These are phyloP conservation scores for Acephala macrosclerotiorum DNA, from an alignment of 2,329 filamentous ascomycete species.

Conservation along the genomic window DNA sequence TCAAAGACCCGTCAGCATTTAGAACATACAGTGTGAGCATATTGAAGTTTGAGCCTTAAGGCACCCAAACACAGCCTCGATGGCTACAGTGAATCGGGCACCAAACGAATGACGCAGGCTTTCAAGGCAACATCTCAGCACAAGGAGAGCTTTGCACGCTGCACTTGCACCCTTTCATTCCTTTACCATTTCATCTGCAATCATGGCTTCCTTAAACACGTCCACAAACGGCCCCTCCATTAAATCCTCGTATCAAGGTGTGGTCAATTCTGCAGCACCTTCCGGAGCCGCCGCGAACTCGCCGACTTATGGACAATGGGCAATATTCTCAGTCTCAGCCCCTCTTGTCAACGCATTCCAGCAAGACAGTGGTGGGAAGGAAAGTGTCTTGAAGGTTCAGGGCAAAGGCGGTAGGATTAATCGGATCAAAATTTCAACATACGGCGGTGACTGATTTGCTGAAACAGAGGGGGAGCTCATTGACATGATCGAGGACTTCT, in stretches of 20 bases:
- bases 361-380: conserved; percentile 79
- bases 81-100: not conserved
- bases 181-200: conserved; percentile 18
- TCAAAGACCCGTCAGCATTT: no score
- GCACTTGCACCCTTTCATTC: conserved; percentile 16
- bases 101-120: conserved; percentile 3
- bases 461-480: conserved; percentile 83
- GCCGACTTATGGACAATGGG: conserved; percentile 90
- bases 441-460: conserved; percentile 28
- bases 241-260: conserved; percentile 78
- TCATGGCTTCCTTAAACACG: conserved; percentile 81
- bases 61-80: no score
- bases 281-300: conserved; percentile 68
- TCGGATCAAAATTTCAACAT: conserved; percentile 4
- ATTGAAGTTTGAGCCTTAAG: no score
- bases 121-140: conserved; percentile 6
- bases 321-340: conserved; percentile 89
- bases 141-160: conserved; percentile 14
- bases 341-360: conserved; percentile 94
- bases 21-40: no score
- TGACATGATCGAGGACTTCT: conserved; percentile 94
- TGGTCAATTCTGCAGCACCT: conserved; percentile 67
- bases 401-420: conserved; percentile 75
- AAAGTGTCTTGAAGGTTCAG: conserved; percentile 95
- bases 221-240: conserved; percentile 85